A percentile compares a stretch with the other conserved stretches of the same genome.
Evolutionary conservation across 2,329 filamentous ascomycete species (phyloP).

Genomic region (Penicillium italicum): DNA sequence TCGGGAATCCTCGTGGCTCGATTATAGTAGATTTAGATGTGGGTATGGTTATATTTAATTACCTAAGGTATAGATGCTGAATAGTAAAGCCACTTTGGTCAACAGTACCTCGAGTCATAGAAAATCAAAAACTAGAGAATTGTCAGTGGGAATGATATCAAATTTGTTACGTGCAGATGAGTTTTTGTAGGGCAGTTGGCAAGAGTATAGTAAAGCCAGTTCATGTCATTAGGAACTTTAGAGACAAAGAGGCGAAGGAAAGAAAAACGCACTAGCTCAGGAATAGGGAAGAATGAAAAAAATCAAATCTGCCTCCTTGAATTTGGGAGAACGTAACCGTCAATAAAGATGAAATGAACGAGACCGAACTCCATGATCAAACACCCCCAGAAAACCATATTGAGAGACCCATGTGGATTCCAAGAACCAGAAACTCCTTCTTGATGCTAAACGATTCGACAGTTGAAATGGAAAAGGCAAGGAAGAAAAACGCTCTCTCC

Average conservation of each 20-base stretch:
- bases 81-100: background rate
- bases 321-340: background rate
- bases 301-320: constrained; percentile 1
- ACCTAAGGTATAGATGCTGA: background rate
- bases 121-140: background rate
- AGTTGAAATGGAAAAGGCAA: background rate
- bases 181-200: background rate
- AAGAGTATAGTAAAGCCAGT: background rate
- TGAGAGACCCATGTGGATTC: constrained; percentile 6
- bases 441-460: constrained; percentile 12
- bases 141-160: background rate
- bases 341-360: constrained; percentile 1
- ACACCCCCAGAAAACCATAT: background rate
- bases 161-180: background rate
- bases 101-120: background rate
- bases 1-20: background rate
- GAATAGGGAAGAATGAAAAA: background rate
- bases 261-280: background rate
- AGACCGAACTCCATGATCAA: constrained; percentile 11
- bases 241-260: background rate
- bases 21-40: background rate
- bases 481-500: background rate
- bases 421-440: constrained; percentile 13
- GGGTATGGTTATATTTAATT: background rate
- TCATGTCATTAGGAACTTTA: background rate